Base-by-base conservation (phyloP, 768 basidiomycete species). In the Russula compacta region DNA sequence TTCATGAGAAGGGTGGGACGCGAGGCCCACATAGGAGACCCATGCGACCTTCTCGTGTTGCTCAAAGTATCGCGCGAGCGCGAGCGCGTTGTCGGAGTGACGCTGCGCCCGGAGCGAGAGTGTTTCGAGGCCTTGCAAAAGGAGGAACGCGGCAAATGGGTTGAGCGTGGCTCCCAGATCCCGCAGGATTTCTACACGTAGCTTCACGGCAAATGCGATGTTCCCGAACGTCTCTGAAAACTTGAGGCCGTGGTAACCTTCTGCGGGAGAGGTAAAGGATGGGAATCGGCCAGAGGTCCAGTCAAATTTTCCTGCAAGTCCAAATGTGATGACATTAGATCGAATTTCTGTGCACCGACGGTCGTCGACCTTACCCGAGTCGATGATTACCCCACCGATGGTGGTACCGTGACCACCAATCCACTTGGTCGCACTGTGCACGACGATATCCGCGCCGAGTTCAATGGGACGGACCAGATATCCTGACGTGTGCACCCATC, bases 341-440 rank as follows among this genome's bases (percentile, higher is more conserved):
- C 36, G 14, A 19, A n/a, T 3, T 2, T 36, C 15, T 2, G 24
- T 29, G 24, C 24, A 29, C 3, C 24, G 24, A 29, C 1, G 8
- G 35, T 5, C 32, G 6, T 50, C 21, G 58, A 42, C 35, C 24
- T 69, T 53, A 81, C 87, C 88, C 10, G 81, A 79, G 70, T 90
- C 88, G 50, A 92, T 71, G 60, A 92, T 74, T 35, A 89, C 81
- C 43, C 89, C 90, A 4, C 78, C 88, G 50, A 92, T 88, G 24
- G 86, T 87, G 0, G 84, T 90, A 35, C 90, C 89, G 62, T 89
- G 87, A 0, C 86, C 85, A 12, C 86, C 84, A 38, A 91, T 89
- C 90, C 89, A 92, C 68, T 92, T 91, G 1, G 89, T 90, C 1
- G 86, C 86, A 53, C 84, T 86, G 70, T 90, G 84, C n/a, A 89